phyloP scores from a whole-genome alignment of 2,329 filamentous ascomycete species.

The Penicillium glabrum region DNA sequence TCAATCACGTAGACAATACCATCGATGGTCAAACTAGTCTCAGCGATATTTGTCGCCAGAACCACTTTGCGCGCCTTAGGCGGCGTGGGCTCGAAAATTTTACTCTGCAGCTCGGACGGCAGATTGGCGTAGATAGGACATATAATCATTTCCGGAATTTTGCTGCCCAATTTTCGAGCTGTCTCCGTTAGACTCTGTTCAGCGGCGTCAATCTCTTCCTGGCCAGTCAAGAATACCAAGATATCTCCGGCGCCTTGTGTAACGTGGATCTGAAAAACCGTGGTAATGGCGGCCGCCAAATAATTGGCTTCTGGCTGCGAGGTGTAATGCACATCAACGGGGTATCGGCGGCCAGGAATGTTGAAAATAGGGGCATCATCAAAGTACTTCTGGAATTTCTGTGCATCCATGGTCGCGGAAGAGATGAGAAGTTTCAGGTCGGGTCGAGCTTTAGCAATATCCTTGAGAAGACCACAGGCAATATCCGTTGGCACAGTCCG shows the following conservation, averaged over 20 bases:
- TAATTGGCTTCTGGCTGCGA: slow-evolving; percentile 92
- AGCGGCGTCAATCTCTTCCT: slow-evolving; percentile 92
- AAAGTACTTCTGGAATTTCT: slow-evolving; percentile 90
- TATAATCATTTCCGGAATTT: slow-evolving; percentile 82
- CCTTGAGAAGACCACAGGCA: slow-evolving; percentile 81
- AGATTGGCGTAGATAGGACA: slow-evolving; percentile 94
- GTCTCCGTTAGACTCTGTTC: slow-evolving; percentile 84
- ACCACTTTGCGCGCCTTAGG: slow-evolving; percentile 85
- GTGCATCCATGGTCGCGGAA: slow-evolving; percentile 90
- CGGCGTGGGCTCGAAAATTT: slow-evolving; percentile 93
- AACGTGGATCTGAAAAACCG: slow-evolving; percentile 92
- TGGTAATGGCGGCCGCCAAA: slow-evolving; percentile 84
- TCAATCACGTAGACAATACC: slow-evolving; percentile 97
- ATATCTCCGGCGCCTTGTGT: slow-evolving; percentile 85
- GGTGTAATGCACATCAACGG: slow-evolving; percentile 89
- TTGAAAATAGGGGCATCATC: slow-evolving; percentile 93
- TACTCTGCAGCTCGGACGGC: slow-evolving; percentile 83
- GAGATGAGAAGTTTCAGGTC: slow-evolving; percentile 90
- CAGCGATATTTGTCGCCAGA: slow-evolving; percentile 93
- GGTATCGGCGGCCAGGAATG: slow-evolving; percentile 83
- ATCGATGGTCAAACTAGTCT: slow-evolving; percentile 93
- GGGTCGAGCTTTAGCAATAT: slow-evolving; percentile 76
- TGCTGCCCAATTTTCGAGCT: slow-evolving; percentile 77
- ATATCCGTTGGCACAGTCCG: slow-evolving; percentile 90
- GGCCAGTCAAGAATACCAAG: slow-evolving; percentile 89